phyloP scores from a whole-genome alignment of 768 basidiomycete genomes.

The Pisolithus tinctorius region DNA sequence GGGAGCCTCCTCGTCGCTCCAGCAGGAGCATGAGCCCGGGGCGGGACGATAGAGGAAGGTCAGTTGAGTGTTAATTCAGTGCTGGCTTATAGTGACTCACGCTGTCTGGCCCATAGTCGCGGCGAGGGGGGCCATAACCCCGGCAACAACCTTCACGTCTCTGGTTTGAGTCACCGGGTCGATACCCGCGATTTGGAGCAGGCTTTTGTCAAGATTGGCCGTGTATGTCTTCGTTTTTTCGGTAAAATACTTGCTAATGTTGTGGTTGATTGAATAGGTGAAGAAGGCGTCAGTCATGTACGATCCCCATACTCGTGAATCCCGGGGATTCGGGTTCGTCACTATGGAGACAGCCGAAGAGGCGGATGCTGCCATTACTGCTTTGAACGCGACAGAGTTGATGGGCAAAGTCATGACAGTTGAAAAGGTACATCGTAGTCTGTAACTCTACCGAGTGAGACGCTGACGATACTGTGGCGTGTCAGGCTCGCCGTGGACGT shows the following conservation, averaged over 20 bases:
- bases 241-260: neutral
- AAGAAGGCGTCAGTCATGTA: constrained; percentile 68
- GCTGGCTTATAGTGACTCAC: neutral
- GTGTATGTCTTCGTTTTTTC: constrained; percentile 40
- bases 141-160: constrained; percentile 62
- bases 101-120: constrained; percentile 6
- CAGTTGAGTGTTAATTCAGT: constrained; percentile 20
- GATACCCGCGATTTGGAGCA: constrained; percentile 86
- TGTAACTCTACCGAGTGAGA: neutral
- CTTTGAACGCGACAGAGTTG: constrained; percentile 75
- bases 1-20: constrained; percentile 53
- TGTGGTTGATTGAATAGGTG: constrained; percentile 26
- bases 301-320: constrained; percentile 64
- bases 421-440: constrained; percentile 57
- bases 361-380: constrained; percentile 85
- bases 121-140: constrained; percentile 42
- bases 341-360: constrained; percentile 80
- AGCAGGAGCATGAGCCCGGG: constrained; percentile 80
- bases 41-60: constrained; percentile 49
- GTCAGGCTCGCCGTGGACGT: constrained; percentile 80
- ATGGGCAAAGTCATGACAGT: constrained; percentile 85
- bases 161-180: constrained; percentile 50
- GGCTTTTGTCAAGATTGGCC: constrained; percentile 82
- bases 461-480: constrained; percentile 2
- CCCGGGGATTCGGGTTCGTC: constrained; percentile 85